Conservation (phyloP, 805 yeast species). For the Yarrowia alimentaria region DNA sequence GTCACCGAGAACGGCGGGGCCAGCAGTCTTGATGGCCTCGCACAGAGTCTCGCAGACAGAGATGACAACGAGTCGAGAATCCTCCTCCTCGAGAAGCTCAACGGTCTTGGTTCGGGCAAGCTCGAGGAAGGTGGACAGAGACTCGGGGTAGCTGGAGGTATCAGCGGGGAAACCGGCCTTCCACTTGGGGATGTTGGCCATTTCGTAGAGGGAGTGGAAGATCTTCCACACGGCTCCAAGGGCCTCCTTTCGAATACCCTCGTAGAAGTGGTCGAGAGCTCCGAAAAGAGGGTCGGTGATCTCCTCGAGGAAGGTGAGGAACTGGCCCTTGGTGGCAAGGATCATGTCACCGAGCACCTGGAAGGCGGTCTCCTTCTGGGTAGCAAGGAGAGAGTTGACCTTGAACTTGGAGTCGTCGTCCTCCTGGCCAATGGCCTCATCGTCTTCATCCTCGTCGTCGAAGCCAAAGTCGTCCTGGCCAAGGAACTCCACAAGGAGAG, state of each 20-base stretch:
- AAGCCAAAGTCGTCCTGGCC: constrained; percentile 73
- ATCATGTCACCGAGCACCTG: constrained; percentile 89
- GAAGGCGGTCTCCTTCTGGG: constrained; percentile 94
- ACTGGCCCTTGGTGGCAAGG: constrained; percentile 75
- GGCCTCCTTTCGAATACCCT: constrained; percentile 85
- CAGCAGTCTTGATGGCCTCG: constrained; percentile 66
- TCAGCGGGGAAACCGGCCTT: constrained; percentile 39
- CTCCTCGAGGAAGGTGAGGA: constrained; percentile 70
- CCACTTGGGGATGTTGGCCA: constrained; percentile 37
- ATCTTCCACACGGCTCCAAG: constrained; percentile 80
- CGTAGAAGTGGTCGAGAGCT: constrained; percentile 78
- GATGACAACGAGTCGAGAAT: constrained; percentile 77
- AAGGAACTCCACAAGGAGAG: constrained; percentile 77
- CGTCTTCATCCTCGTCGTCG: constrained; percentile 42
- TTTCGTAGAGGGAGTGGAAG: constrained; percentile 58
- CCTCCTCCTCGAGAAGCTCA: constrained; percentile 68
- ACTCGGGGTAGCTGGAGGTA: constrained; percentile 36
- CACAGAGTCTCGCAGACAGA: constrained; percentile 71
- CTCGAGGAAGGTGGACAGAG: constrained; percentile 60
- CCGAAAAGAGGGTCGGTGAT: constrained; percentile 60
- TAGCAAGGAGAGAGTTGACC: constrained; percentile 91
- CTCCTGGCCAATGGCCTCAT: constrained; percentile 40
- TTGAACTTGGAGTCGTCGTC: constrained; percentile 65
- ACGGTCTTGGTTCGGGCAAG: constrained; percentile 67
- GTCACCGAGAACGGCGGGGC: constrained; percentile 62